phyloP scores from a whole-genome alignment of 805 yeast species.

The Nakazawaea sp. region DNA sequence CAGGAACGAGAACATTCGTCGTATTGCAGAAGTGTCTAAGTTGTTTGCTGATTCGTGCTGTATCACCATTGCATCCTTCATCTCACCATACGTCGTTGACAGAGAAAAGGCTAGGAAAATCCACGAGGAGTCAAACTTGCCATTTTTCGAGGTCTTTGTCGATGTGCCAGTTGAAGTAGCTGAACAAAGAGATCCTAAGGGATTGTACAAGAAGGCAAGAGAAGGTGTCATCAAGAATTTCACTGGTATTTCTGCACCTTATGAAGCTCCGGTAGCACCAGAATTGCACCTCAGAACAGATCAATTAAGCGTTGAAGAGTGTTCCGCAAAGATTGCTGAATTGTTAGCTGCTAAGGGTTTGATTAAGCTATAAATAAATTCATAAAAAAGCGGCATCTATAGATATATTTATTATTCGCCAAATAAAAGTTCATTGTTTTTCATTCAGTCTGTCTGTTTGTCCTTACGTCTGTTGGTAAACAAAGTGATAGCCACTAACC shows the following conservation, averaged over 20 bases:
- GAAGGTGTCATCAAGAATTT: slow-evolving; percentile 91
- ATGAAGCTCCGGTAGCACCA: slow-evolving; percentile 83
- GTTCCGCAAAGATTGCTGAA: slow-evolving; percentile 64
- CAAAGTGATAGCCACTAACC: slow-evolving; percentile 41
- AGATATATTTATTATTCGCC: not conserved
- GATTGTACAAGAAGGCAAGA: slow-evolving; percentile 92
- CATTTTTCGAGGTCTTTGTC: slow-evolving; percentile 85
- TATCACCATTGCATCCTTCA: slow-evolving; percentile 85
- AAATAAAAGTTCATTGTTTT: not conserved
- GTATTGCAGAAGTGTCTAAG: slow-evolving; percentile 92
- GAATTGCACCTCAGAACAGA: slow-evolving; percentile 79
- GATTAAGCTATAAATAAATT: slow-evolving; percentile 2
- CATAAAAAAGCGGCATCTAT: not conserved
- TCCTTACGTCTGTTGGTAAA: slow-evolving; percentile 16
- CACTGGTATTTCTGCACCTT: slow-evolving; percentile 94
- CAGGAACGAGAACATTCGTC: slow-evolving; percentile 89
- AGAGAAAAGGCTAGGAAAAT: slow-evolving; percentile 80
- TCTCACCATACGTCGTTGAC: slow-evolving; percentile 84
- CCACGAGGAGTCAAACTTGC: slow-evolving; percentile 67
- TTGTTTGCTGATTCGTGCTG: slow-evolving; percentile 90
- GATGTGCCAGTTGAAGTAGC: slow-evolving; percentile 94
- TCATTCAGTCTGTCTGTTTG: not conserved
- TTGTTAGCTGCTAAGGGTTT: slow-evolving; percentile 41
- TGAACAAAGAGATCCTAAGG: slow-evolving; percentile 96
- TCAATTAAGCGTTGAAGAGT: slow-evolving; percentile 66